A percentile compares a stretch with the other conserved stretches of the same genome.
Conservation (phyloP, 768 basidiomycete species). For the Lactarius hatsudake region DNA sequence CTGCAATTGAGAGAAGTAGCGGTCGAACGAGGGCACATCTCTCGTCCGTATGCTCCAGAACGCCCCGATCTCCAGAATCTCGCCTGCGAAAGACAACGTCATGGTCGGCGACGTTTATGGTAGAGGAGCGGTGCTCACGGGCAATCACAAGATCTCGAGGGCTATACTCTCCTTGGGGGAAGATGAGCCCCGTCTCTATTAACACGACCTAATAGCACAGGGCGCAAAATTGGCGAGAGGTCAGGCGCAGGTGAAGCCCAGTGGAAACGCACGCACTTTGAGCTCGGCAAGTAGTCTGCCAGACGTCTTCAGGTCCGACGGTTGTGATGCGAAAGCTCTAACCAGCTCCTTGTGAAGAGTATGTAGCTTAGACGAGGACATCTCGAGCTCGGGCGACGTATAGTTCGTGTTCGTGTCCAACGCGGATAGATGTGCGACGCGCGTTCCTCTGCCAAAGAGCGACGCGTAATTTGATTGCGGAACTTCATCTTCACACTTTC, state of each 20-base stretch:
- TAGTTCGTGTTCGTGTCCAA: constrained; percentile 3
- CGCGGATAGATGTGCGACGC: constrained; percentile 16
- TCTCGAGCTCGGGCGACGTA: constrained; percentile 28
- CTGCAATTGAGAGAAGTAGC: constrained; percentile 90
- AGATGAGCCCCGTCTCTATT: constrained; percentile 70
- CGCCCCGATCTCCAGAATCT: constrained; percentile 93
- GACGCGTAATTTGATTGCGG: constrained; percentile 39
- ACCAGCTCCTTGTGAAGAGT: constrained; percentile 64
- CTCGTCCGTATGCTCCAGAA: constrained; percentile 87
- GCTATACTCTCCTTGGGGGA: constrained; percentile 65
- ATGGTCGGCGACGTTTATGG: not conserved
- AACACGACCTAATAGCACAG: constrained; percentile 58
- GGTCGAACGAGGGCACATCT: constrained; percentile 90
- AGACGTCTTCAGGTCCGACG: constrained; percentile 67
- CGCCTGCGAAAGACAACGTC: constrained; percentile 50
- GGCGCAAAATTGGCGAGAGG: not conserved
- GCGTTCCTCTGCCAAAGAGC: constrained; percentile 36
- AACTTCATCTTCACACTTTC: constrained; percentile 26
- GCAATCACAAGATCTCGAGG: constrained; percentile 54
- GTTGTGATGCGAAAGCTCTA: constrained; percentile 60
- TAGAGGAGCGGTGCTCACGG: constrained; percentile 11
- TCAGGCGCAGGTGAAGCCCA: not conserved
- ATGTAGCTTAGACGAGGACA: constrained; percentile 55
- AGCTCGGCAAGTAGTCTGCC: constrained; percentile 63
- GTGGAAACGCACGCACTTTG: constrained; percentile 59